Base-by-base conservation (phyloP, 2,329 filamentous ascomycete genomes). In the Sclerotinia glacialis region DNA sequence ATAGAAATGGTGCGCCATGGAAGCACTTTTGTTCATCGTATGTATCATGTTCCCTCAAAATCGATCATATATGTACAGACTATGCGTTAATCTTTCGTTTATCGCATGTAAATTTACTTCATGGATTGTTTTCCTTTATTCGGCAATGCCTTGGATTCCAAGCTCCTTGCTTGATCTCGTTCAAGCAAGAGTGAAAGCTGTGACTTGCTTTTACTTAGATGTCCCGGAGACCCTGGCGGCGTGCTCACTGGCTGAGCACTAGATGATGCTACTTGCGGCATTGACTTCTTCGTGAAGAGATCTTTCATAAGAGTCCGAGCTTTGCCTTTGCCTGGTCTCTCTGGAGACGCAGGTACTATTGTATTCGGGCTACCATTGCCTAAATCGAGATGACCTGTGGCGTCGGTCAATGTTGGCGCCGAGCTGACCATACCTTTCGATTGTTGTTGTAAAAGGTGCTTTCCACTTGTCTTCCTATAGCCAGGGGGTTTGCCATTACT, bases 181-280 rank as follows among this genome's bases (percentile, higher is more conserved):
- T 86, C 83, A 26, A 88, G 78, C 1, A 88, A 77, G 5, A 88
- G 76, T 12, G 82, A 83, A 37, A 88, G 77, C 73, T 88, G 85
- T 71, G 85, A 87, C 74, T 83, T 86, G n/a, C 85, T 83, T 67
- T 84, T 79, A n/a, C 80, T 84, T 59, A 87, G 77, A 78, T 18
- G 76, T 76, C 34, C 81, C 76, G 18, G 79, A 11, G 68, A 28
- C 18, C 67, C 67, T 2, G 67, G 37, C n/a, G 23, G 52, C 11
- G 44, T 40, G 14, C 67, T 26, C 28, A 65, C 46, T 52, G 60
- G 42, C 42, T 67, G 31, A 31, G 68, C 59, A 5, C 68, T 67
- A 26, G 63, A 34, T 3, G 54, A 18, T 18, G 26, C 11, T 16
- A 53, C 37, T 34, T 60, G 63, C 6, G 69, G 71, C 7, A 73